Base-by-base conservation (phyloP, 345 rosid species). In the Populus nigra region DNA sequence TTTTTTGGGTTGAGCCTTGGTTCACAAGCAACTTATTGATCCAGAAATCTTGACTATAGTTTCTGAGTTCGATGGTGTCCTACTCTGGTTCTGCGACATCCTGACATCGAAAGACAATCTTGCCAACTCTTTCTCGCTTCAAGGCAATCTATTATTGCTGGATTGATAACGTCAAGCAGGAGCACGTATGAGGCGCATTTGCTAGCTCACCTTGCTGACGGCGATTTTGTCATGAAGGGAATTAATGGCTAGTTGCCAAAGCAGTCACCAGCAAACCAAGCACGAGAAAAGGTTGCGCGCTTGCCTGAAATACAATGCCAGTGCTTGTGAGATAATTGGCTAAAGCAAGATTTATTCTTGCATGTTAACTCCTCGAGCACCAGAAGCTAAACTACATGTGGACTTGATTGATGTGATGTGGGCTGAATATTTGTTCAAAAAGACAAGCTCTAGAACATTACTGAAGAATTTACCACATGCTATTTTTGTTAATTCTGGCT, bases 211-310 rank as follows among this genome's bases (percentile, higher is more conserved):
- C 36, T 39, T 20, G 25, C 17, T 8, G 49, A 5, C 43, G 5
- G 39, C n/a, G 3, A 50, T 22, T 61, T 53, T 39, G 33, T 53
- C 5, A 3, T 31, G 41, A 47, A 39, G 67, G 76, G 22, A 74
- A 66, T 78, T 76, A 96, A 79, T 92, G 96, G 83, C 93, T 94
- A 12, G 92, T 90, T 35, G 99, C 99, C 78, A 96, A 81, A 61
- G 99, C 98, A 47, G 98, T 96, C 74, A 96, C 98, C 84, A 96
- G 75, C 65, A 93, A 81, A 73, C 99, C 99, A 2, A 96, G 94
- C 73, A 93, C 93, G 72, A 96, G 85, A 81, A 96, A 96, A 35
- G 99, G 98, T 63, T 96, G 98, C 9, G 99, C 97, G 41, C 98
- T 96, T 8, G 99, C 99, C 99, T 92, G 94, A 77, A 53, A 76